Evolutionary conservation across 2,329 filamentous ascomycete species (phyloP).

Genomic region (Elsinoe perseae): DNA sequence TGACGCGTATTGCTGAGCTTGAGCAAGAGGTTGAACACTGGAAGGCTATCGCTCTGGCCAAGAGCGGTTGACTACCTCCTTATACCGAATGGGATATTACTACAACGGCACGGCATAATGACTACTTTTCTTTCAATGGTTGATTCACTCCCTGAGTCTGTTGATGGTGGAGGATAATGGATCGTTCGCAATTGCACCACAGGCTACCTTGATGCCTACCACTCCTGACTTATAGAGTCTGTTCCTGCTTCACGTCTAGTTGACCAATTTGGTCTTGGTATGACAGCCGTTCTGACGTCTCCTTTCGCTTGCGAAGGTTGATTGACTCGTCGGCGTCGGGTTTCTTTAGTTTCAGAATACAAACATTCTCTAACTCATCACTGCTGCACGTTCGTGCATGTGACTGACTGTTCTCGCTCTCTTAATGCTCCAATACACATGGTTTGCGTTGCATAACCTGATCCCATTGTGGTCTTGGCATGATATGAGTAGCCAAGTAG

Average conservation of each 20-base stretch:
- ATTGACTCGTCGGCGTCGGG: conserved; percentile 43
- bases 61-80: conserved; percentile 13
- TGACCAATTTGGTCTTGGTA: conserved; percentile 13
- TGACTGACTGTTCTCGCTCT: too few relatives aligned
- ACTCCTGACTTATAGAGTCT: not conserved
- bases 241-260: too few relatives aligned
- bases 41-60: conserved; percentile 27
- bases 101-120: not conserved
- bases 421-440: too few relatives aligned
- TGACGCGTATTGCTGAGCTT: conserved; percentile 56
- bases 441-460: too few relatives aligned
- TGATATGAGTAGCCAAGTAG: too few relatives aligned
- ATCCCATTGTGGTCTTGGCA: too few relatives aligned
- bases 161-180: conserved; percentile 18
- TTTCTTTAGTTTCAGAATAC: conserved; percentile 14
- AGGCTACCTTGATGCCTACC: not conserved
- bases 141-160: not conserved
- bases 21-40: conserved; percentile 32
- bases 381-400: not conserved
- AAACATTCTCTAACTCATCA: not conserved
- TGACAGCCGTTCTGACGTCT: conserved; percentile 45
- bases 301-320: conserved; percentile 32
- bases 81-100: not conserved
- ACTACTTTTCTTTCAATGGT: not conserved
- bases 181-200: not conserved